Base-by-base conservation (phyloP, 1,284 basidiomycete genomes). In the Rhodotorula sp. region DNA sequence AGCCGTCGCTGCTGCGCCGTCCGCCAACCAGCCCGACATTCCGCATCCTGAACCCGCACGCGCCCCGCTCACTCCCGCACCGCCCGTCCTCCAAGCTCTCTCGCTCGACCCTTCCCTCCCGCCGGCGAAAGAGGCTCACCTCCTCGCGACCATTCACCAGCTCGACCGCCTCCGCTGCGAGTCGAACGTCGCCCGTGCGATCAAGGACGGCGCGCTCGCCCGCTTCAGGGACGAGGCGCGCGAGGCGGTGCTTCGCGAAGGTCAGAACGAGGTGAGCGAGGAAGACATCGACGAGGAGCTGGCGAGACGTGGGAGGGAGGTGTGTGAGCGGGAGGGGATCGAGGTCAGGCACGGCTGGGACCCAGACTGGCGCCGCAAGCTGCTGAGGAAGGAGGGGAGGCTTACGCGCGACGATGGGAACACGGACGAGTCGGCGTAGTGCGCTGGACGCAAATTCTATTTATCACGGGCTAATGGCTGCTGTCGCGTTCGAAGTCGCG, bases 301-400 rank as follows among this genome's bases (percentile, higher is more conserved):
- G 21, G 71, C 58, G 27, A 46, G 41, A 25, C 23, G 25, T 17
- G 74, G 74, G 13, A 41, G 27, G 21, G 23, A 23, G 25, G 41
- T 70, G 3, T 64, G 58, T 25, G 49, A 56, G 45, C 17, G 19
- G 3, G 5, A 52, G 4, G 74, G 71, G 10, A 58, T 72, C n/a
- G 63, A 66, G 49, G 57, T 67, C 21, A 56, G 27, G 54, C 58
- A 49, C 12, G 65, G 60, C n/a, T 74, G 72, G 72, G 70, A 69
- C 23, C 45, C 44, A 4, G 52, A 25, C 4, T 71, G 72, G 72
- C 56, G 72, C 48, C 23, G 27, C 14, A 53, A 52, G 50, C 54
- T 68, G 25, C 45, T 65, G 17, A 45, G 19, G 10, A 52, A 17
- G 53, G 27, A 34, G 53, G 25, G 53, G 5, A 25, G 27, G 17